These are phyloP conservation scores for Pseudogymnoascus sp. DNA, from an alignment of 2,329 filamentous ascomycete genomes.

Conservation along the genomic window DNA sequence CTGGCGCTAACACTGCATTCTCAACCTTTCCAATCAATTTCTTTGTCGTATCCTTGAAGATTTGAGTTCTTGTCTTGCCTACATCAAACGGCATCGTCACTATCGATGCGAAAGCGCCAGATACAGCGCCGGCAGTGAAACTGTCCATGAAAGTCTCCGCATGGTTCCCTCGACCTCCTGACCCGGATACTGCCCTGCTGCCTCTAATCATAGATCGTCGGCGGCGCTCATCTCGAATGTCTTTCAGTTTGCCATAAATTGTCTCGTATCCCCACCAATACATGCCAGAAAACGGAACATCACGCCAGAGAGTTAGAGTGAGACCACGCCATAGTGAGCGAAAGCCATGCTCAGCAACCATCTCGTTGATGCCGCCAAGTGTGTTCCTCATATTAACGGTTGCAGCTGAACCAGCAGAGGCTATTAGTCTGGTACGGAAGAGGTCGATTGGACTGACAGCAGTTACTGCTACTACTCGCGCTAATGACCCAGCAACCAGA, in stretches of 20 bases:
- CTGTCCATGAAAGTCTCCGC: constrained; percentile 76
- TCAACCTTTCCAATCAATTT: constrained; percentile 27
- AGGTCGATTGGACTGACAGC: constrained; percentile 88
- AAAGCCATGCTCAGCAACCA: constrained; percentile 73
- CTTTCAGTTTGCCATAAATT: constrained; percentile 62
- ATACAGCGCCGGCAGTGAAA: constrained; percentile 75
- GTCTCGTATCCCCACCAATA: constrained; percentile 99
- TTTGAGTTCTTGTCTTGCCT: constrained; percentile 89
- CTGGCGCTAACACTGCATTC: constrained; percentile 44
- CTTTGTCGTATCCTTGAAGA: constrained; percentile 50
- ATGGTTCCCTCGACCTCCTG: constrained; percentile 61
- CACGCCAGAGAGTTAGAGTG: constrained; percentile 86
- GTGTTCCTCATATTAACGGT: constrained; percentile 73
- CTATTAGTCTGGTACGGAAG: constrained; percentile 86
- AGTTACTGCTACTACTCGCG: constrained; percentile 71
- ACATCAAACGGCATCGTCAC: constrained; percentile 95
- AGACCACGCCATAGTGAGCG: constrained; percentile 82
- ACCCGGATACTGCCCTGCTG: constrained; percentile 40
- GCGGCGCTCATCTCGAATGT: constrained; percentile 50
- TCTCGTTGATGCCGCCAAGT: constrained; percentile 63
- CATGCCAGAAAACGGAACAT: constrained; percentile 91
- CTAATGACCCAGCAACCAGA: constrained; percentile 68
- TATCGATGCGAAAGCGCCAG: constrained; percentile 80
- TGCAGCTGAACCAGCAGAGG: constrained; percentile 48
- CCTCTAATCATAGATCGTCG: constrained; percentile 34